Evolutionary conservation across 768 basidiomycete genomes (phyloP), one percentile per base, ranked within the genome.

Genomic region (Exsudoporus frostii): DNA sequence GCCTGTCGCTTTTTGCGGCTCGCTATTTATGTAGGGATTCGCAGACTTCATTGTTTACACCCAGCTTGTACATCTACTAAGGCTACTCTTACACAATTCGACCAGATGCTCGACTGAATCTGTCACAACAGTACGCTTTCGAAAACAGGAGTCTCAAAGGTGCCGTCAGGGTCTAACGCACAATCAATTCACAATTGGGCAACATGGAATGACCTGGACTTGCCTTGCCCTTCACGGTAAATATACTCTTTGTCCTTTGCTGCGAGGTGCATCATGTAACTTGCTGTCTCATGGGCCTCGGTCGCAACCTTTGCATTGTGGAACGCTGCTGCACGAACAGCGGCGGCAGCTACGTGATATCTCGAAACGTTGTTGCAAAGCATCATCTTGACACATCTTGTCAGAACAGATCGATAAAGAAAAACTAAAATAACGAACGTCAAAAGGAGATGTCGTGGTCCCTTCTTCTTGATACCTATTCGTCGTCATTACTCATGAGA

Each of bases 381-480:
- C 86, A 88, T 84, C 88, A 88, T 89, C 83, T 86, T 30, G 33
- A 20, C 7, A 45, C 5, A n/a, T 9, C 17, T 37, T 11, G 36
- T 58, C 33, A 57, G 55, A 30, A 41, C 2, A 11, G 19, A 1
- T 9, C 32, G 14, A 49, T 25, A 48, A 38, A 19, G 22, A 13
- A 40, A 38, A n/a, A n/a, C 4, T 0, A 11, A 39, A 17, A 33
- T 49, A 20, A 71, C 80, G 56, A 56, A 83, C 83, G 62, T 88
- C 86, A 56, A 89, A 90, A n/a, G 88, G 87, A 10, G 86, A 85
- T 22, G 90, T 92, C 17, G 90, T 91, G 1, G 86, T 88, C 14
- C 88, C 85, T 69, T 88, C 86, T 65, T 88, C 88, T 33, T 71
- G 72, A 62, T 86, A 88, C 29, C 75, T 72, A 41, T 56, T 56